Conservation (phyloP, 495 filamentous ascomycete genomes). For the Friedmanniomyces simplex region DNA sequence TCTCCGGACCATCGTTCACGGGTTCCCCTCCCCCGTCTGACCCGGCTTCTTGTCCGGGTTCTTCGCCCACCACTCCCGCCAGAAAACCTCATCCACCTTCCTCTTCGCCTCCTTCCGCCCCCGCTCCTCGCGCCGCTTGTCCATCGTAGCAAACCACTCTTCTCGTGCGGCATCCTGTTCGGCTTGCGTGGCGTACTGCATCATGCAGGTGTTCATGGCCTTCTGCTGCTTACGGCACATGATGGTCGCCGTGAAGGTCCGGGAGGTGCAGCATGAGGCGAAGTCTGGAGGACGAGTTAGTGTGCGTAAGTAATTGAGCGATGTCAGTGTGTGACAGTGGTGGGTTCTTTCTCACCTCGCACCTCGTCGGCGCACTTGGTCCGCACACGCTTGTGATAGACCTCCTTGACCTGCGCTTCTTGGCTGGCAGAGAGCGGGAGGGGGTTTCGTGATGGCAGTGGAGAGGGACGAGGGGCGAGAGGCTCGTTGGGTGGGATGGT, state of each 20-base stretch:
- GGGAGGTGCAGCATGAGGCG: slow-evolving; percentile 75
- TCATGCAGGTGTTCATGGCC: slow-evolving; percentile 91
- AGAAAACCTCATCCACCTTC: slow-evolving; percentile 34
- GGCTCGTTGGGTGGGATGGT: neutral
- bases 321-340: too few relatives aligned
- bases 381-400: slow-evolving; percentile 83
- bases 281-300: slow-evolving; percentile 53
- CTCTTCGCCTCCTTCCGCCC: slow-evolving; percentile 48
- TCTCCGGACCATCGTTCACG: neutral
- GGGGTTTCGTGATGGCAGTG: slow-evolving; percentile 46
- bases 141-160: slow-evolving; percentile 76
- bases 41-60: slow-evolving; percentile 38
- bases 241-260: slow-evolving; percentile 78
- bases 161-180: slow-evolving; percentile 83
- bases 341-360: slow-evolving; percentile 47
- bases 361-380: slow-evolving; percentile 73
- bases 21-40: slow-evolving; percentile 21
- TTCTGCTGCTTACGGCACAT: slow-evolving; percentile 66
- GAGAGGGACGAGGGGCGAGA: neutral
- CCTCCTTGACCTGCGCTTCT: slow-evolving; percentile 78
- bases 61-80: slow-evolving; percentile 43
- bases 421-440: slow-evolving; percentile 86
- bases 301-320: neutral
- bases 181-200: slow-evolving; percentile 66
- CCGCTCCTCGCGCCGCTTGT: slow-evolving; percentile 52